Percentiles rank a stretch among this genome's conserved stretches.
Evolutionary conservation across 176 grass and related monocot genomes (phyloP).

Genomic region (Eleusine indica): DNA sequence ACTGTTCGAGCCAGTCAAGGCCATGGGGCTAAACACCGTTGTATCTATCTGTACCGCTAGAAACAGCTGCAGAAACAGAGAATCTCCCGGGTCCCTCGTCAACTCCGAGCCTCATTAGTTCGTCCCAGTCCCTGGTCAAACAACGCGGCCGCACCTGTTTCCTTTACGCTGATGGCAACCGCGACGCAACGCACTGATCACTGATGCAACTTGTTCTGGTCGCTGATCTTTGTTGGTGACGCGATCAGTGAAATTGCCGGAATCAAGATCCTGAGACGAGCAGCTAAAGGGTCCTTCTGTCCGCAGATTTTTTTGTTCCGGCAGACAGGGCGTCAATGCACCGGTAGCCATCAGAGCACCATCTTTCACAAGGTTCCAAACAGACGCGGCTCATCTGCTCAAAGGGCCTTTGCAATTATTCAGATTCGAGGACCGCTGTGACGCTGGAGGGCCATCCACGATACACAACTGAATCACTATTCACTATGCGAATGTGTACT

Average conservation of each 20-base stretch:
- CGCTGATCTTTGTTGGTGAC: neutral
- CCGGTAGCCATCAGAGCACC: neutral
- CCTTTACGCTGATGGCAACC: neutral
- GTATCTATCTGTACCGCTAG: neutral
- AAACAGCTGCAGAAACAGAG: no score
- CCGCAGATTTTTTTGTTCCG: neutral
- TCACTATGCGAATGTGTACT: neutral
- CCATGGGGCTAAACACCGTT: neutral
- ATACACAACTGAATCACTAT: neutral
- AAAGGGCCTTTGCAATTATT: neutral
- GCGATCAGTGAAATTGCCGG: neutral
- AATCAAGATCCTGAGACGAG: no score
- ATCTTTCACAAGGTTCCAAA: neutral
- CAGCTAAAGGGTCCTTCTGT: no score
- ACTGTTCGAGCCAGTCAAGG: conserved; percentile 6
- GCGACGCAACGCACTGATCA: neutral
- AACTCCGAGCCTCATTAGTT: neutral
- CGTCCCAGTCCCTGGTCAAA: conserved; percentile 13
- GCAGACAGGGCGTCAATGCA: neutral
- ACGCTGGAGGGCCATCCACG: neutral
- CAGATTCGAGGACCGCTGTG: neutral
- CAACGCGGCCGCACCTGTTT: conserved; percentile 15
- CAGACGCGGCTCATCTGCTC: neutral
- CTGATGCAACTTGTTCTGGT: conserved; percentile 8
- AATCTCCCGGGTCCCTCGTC: neutral